Evolutionary conservation across 2,329 filamentous ascomycete genomes (phyloP).

Genomic region (Aspergillus aculeatus): DNA sequence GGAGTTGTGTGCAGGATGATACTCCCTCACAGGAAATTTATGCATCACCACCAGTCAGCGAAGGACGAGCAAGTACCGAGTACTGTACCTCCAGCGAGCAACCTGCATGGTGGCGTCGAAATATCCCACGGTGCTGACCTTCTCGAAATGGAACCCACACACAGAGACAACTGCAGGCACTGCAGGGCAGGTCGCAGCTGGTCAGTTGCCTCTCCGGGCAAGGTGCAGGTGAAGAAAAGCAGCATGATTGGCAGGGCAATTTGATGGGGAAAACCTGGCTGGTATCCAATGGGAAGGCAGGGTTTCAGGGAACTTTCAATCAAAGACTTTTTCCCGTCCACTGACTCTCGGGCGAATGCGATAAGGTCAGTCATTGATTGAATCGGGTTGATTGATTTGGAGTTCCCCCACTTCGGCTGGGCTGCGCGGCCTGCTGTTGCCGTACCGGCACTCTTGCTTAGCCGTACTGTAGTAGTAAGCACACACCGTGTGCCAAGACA

Average conservation of each 20-base stretch:
- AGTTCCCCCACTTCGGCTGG: not conserved
- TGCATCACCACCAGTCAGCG: not conserved
- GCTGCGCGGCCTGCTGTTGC: too few species aligned
- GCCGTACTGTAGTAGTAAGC: not conserved
- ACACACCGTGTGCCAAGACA: not conserved
- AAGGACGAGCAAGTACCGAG: not conserved
- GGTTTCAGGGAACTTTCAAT: not conserved
- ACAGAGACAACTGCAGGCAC: not conserved
- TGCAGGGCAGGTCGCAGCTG: conserved; percentile 1
- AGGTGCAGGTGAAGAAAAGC: conserved; percentile 15
- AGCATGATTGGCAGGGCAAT: conserved; percentile 15
- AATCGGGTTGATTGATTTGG: too few species aligned
- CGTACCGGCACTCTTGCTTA: too few species aligned
- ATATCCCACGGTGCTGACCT: conserved; percentile 1
- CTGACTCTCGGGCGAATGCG: not conserved
- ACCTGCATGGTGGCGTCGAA: not conserved
- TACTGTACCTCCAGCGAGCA: not conserved
- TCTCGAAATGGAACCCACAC: not conserved
- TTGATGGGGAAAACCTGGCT: not conserved
- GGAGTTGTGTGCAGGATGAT: not conserved
- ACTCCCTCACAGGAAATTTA: not conserved
- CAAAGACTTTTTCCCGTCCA: not conserved
- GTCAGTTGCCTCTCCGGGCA: conserved; percentile 16
- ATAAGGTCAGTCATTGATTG: not conserved
- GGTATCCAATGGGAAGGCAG: conserved; percentile 8